phyloP scores from a whole-genome alignment of 495 filamentous ascomycete genomes.

The Tuber melanosporum region DNA sequence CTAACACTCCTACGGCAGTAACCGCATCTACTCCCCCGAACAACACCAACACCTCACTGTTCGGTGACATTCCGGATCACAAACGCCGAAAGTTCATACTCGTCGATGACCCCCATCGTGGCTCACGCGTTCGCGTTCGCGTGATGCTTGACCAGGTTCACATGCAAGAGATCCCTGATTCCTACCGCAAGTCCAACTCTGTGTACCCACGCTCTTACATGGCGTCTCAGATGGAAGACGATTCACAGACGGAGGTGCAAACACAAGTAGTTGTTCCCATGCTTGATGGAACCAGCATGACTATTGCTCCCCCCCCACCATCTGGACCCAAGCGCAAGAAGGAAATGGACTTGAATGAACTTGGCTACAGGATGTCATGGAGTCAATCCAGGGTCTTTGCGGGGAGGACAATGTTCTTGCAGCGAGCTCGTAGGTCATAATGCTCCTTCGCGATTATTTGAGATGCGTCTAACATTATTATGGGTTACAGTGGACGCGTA shows the following conservation, averaged over 20 bases:
- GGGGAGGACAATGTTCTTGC: constrained; percentile 76
- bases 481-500: constrained; percentile 74
- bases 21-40: constrained; percentile 44
- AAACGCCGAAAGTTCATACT: constrained; percentile 95
- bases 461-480: neutral
- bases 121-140: constrained; percentile 71
- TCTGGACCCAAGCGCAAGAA: constrained; percentile 60
- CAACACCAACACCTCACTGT: constrained; percentile 56
- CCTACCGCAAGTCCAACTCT: constrained; percentile 76
- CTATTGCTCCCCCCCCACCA: constrained; percentile 66
- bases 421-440: constrained; percentile 73
- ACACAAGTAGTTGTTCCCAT: constrained; percentile 62
- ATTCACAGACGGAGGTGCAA: constrained; percentile 52
- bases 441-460: neutral
- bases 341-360: constrained; percentile 80
- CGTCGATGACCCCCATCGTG: constrained; percentile 77
- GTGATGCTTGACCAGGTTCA: constrained; percentile 82
- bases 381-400: constrained; percentile 83
- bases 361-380: constrained; percentile 95
- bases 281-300: constrained; percentile 61
- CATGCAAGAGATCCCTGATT: constrained; percentile 89
- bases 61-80: constrained; percentile 74
- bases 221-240: constrained; percentile 59
- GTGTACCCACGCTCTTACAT: constrained; percentile 84
- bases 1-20: constrained; percentile 33